Percentiles rank a stretch among this genome's conserved stretches.
Conservation (phyloP, 768 basidiomycete species). For the Rhodocollybia butyracea region DNA sequence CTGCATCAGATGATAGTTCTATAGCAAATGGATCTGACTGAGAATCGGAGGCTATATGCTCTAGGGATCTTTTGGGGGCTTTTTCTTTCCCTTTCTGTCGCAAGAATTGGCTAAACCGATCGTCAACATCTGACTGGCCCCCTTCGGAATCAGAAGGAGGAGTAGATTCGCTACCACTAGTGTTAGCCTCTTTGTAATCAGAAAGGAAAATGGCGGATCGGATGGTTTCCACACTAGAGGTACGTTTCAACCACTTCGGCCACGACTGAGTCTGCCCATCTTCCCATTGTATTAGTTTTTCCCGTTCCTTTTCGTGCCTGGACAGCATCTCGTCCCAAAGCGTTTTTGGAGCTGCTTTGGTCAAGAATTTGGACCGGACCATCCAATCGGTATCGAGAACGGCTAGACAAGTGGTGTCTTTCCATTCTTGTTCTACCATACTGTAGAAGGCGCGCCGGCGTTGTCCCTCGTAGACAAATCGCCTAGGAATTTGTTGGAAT, state of each 20-base stretch:
- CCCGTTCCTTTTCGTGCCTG: constrained; percentile 55
- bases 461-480: constrained; percentile 63
- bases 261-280: constrained; percentile 14
- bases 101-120: too few species aligned
- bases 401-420: constrained; percentile 57
- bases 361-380: constrained; percentile 25
- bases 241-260: constrained; percentile 24
- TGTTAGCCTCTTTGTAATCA: neutral
- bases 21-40: neutral
- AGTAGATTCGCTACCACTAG: too few species aligned
- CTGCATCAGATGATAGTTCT: neutral
- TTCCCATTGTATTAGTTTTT: constrained; percentile 54
- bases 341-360: constrained; percentile 29
- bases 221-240: constrained; percentile 42
- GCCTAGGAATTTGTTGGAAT: constrained; percentile 26
- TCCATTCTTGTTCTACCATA: constrained; percentile 44
- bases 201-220: constrained; percentile 11
- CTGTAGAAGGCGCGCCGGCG: constrained; percentile 52
- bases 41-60: too few species aligned
- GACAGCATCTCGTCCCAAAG: constrained; percentile 63
- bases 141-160: neutral
- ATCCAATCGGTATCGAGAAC: constrained; percentile 63
- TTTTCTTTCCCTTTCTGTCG: neutral
- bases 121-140: neutral
- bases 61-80: too few species aligned